Evolutionary conservation across 352 stramenopile species (phyloP), one percentile per base, ranked within the genome.

Genomic region (Globisporangium viniferum): DNA sequence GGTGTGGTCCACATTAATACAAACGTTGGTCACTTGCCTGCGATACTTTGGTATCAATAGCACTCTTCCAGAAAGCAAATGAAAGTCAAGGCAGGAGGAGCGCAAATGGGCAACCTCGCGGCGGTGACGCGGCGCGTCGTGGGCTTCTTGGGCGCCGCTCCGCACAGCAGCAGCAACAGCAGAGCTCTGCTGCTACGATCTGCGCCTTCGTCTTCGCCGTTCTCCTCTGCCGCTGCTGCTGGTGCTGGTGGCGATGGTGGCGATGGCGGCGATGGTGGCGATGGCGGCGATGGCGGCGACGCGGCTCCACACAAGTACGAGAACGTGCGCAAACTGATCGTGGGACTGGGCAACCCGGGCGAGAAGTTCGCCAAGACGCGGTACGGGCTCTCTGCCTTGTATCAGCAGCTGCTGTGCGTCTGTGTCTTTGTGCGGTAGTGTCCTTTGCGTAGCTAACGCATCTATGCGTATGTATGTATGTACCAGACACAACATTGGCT

Each of bases 281-380:
- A 46, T 9, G 18, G 36, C 18, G 36, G 1, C 14, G 14, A 46
- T 61, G 31, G 55, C 20, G 55, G 10, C 36, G 55, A 44, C 29
- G 24, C 27, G 27, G 20, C 36, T 22, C 49, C 66, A 15, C 39
- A 48, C 51, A 86, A 84, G 75, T 91, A 88, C 69, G 77, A 91
- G 31, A 71, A 90, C 59, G 80, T 92, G 54, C 86, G 86, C 63
- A 94, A 94, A 66, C 74, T 96, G 35, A 69, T 96, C 46, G 89
- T 96, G 3, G 89, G 89, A n/a, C 67, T 96, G 55, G 89, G 89
- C 39, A 96, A 96, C 64, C 87, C 89, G 7, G 86, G 87, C 62
- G 79, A 93, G 63, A 93, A 96, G 67, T 96, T 82, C 67, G 74
- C 70, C n/a, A 80, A 81, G 64, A 96, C 89, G 20, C 76, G 88